Base-by-base conservation (phyloP, 148 eudicot genomes). In the Nepenthes gracilis region DNA sequence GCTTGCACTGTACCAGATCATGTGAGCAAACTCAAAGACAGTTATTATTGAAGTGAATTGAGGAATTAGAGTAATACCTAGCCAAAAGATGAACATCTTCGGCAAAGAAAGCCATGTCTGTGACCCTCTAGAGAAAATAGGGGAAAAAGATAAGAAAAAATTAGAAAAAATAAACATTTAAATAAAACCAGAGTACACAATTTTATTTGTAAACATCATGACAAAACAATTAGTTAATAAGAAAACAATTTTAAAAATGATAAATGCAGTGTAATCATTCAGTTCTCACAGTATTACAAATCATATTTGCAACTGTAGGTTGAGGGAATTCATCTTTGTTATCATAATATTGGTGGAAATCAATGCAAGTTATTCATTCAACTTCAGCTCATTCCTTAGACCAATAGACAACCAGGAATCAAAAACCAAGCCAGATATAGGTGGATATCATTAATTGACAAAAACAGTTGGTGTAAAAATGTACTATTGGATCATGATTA, bases 51-150 rank as follows among this genome's bases (percentile, higher is more conserved):
- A 63, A 60, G 36, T 47, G 55, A 23, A 64, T 32, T 12, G 11
- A 35, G 36, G 64, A 59, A 68, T 55, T 59, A 61, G 58, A 57
- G 7, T 36, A 54, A 51, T 86, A 93, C 98, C 98, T 86, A 62
- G 99, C 95, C 75, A 93, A 67, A 58, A 93, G 92, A 80, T 88
- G 99, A 73, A 93, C 99, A 71, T 93, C 99, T 77, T 93, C 97
- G 35, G 99, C 97, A 67, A 93, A 93, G 76, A 89, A 93, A 74
- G 92, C 95, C 99, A 93, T 93, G 78, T 93, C 99, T 45, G 99
- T 93, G 64, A 93, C 92, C 83, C 99, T 82, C 99, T 93, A 85
- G 53, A 67, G 12, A 11, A 32, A 35, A 55, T 32, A n/a, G 37
- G 36, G 11, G 23, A 5, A 32, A 55, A 55, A n/a, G 55, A n/a